phyloP scores from a whole-genome alignment of 192 early-diverging fungal species.

The Linnemannia zychae region DNA sequence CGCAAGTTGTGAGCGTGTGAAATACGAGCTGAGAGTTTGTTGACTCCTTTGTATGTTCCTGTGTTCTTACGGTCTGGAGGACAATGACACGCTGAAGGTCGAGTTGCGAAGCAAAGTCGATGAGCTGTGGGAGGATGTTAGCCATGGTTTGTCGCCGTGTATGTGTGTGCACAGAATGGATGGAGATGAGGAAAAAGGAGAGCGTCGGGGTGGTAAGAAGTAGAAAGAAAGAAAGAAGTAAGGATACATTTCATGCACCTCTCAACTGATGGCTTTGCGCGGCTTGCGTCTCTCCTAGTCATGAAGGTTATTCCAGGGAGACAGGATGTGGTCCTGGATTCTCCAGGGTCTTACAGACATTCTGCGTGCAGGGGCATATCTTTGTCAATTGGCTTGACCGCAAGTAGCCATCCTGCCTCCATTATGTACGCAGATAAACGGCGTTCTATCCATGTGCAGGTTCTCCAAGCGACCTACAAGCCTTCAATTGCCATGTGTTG shows the following conservation, averaged over 20 bases:
- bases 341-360: too few relatives aligned
- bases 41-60: not conserved
- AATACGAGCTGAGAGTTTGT: not conserved
- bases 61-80: slow-evolving; percentile 28
- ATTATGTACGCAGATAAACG: too few relatives aligned
- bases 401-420: too few relatives aligned
- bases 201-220: not conserved
- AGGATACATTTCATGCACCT: not conserved
- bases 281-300: not conserved
- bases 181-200: not conserved
- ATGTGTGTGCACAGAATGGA: not conserved
- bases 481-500: not conserved
- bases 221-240: not conserved
- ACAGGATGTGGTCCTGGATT: not conserved
- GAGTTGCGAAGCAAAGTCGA: slow-evolving; percentile 52
- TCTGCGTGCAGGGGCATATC: too few relatives aligned
- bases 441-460: too few relatives aligned
- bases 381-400: too few relatives aligned
- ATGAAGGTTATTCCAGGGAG: not conserved
- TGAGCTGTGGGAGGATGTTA: slow-evolving; percentile 49
- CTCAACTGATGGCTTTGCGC: not conserved
- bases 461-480: too few relatives aligned
- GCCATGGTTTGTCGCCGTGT: slow-evolving; percentile 19
- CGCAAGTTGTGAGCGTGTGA: not conserved
- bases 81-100: slow-evolving; percentile 54